These are phyloP conservation scores for Backusella morwellensis DNA, from an alignment of 192 early-diverging fungal species.

Conservation along the genomic window DNA sequence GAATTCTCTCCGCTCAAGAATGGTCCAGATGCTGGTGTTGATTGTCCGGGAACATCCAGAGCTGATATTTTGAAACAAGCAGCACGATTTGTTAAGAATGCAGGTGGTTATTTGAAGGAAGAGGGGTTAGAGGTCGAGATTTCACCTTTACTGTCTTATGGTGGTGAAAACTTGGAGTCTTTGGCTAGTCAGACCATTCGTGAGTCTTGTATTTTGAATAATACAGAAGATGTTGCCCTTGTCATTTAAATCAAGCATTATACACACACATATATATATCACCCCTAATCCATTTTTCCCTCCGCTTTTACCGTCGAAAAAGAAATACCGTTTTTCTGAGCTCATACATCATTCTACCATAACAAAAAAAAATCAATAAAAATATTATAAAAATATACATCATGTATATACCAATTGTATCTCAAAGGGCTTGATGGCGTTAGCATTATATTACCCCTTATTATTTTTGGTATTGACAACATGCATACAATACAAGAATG, in stretches of 20 bases:
- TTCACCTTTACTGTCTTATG: conserved; percentile 78
- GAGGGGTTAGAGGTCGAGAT: conserved; percentile 44
- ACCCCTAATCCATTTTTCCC: not conserved
- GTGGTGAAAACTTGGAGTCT: conserved; percentile 81
- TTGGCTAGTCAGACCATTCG: conserved; percentile 56
- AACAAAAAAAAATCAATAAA: not conserved
- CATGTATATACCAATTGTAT: too few relatives aligned
- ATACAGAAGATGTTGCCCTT: not conserved
- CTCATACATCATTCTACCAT: not conserved
- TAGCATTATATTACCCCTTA: too few relatives aligned
- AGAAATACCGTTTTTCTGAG: not conserved
- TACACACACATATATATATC: not conserved
- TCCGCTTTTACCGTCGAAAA: not conserved
- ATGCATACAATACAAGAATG: too few relatives aligned
- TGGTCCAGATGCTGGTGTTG: conserved; percentile 73
- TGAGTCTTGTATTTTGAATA: conserved; percentile 18
- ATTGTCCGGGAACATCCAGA: conserved; percentile 84
- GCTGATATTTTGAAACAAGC: conserved; percentile 74
- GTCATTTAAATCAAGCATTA: not conserved
- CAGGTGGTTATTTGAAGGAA: conserved; percentile 66
- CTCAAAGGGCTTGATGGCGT: too few relatives aligned
- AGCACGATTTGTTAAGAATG: conserved; percentile 69
- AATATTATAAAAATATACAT: not conserved
- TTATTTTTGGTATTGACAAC: too few relatives aligned
- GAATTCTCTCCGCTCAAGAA: conserved; percentile 97